Evolutionary conservation across 805 yeast genomes (phyloP).

Genomic region (Candida lessepsii): DNA sequence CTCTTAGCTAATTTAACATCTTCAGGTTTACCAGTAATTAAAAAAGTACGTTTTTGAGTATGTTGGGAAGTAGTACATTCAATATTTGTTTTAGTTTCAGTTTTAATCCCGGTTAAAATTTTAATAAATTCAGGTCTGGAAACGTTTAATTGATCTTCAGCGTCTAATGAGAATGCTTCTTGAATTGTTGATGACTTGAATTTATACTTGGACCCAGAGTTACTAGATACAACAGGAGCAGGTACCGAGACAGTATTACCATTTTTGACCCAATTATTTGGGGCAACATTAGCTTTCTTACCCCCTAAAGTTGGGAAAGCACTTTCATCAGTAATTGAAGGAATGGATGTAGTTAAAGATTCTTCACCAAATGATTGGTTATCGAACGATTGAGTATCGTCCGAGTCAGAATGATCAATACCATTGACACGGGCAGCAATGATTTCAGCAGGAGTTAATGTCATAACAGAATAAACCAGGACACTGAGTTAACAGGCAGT

Average conservation of each 20-base stretch:
- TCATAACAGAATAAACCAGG: constrained; percentile 17
- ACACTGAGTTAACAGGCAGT: constrained; percentile 5
- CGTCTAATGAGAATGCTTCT: constrained; percentile 74
- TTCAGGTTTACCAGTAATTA: constrained; percentile 71
- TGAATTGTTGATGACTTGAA: constrained; percentile 61
- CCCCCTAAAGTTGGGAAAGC: constrained; percentile 71
- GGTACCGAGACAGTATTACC: constrained; percentile 22
- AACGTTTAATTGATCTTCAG: constrained; percentile 64
- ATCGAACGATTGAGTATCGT: constrained; percentile 19
- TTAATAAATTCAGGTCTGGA: constrained; percentile 65
- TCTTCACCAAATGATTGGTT: constrained; percentile 14
- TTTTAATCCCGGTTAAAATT: constrained; percentile 61
- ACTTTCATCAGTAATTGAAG: constrained; percentile 49
- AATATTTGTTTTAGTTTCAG: constrained; percentile 60
- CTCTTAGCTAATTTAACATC: constrained; percentile 70
- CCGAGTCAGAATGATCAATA: constrained; percentile 17
- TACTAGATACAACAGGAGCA: constrained; percentile 16
- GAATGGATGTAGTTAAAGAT: constrained; percentile 23
- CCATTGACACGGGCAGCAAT: constrained; percentile 42
- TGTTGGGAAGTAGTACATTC: constrained; percentile 80
- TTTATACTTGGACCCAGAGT: constrained; percentile 23
- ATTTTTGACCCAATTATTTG: constrained; percentile 42
- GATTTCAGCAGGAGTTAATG: constrained; percentile 48
- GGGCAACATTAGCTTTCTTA: constrained; percentile 21
- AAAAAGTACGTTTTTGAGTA: constrained; percentile 76